A percentile compares a stretch with the other conserved stretches of the same genome.
phyloP scores from a whole-genome alignment of 805 yeast genomes.

The Yarrowia hollandica region DNA sequence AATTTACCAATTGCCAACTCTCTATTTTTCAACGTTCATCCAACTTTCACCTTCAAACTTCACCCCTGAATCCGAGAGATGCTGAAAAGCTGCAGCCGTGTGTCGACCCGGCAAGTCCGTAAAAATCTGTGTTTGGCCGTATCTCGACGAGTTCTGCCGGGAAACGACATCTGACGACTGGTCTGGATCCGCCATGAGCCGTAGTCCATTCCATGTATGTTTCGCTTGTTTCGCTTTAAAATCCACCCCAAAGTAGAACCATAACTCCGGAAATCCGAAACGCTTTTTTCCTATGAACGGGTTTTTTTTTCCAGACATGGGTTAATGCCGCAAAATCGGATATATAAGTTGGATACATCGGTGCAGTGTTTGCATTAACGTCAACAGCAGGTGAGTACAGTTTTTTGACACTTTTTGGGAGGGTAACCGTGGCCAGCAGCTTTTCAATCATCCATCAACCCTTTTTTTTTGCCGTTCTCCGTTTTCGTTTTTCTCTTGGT shows the following conservation, averaged over 20 bases:
- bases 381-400: constrained; percentile 23
- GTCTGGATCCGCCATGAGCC: too few species aligned
- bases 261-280: constrained; percentile 3
- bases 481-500: neutral
- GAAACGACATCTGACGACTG: too few species aligned
- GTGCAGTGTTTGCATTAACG: neutral
- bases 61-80: constrained; percentile 18
- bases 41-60: neutral
- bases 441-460: too few species aligned
- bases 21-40: neutral
- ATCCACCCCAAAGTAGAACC: too few species aligned
- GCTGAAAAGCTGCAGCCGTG: constrained; percentile 14
- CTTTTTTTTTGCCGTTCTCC: too few species aligned
- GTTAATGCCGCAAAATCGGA: constrained; percentile 21
- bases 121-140: too few species aligned
- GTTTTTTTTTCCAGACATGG: neutral
- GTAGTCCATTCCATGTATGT: too few species aligned
- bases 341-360: constrained; percentile 13
- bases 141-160: too few species aligned
- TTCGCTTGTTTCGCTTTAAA: too few species aligned
- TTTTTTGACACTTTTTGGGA: too few species aligned
- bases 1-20: neutral
- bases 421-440: too few species aligned
- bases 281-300: too few species aligned
- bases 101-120: constrained; percentile 1